Percentiles rank a stretch among this genome's conserved stretches.
phyloP scores from a whole-genome alignment of 345 rosid genomes.

The Gossypium australe region DNA sequence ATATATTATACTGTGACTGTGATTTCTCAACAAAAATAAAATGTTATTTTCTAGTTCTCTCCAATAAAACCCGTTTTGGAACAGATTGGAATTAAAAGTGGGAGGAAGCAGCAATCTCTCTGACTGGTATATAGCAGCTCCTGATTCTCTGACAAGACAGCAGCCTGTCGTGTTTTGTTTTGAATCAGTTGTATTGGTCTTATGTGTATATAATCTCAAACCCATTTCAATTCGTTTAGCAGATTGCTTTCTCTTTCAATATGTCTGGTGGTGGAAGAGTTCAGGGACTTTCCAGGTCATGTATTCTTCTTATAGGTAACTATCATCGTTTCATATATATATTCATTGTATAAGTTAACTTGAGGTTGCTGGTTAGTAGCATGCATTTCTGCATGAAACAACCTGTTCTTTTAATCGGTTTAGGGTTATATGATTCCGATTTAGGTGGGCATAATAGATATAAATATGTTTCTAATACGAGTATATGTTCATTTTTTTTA shows the following conservation, averaged over 20 bases:
- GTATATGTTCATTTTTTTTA: too few relatives aligned
- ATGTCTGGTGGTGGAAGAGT: constrained; percentile 36
- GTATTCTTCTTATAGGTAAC: constrained; percentile 74
- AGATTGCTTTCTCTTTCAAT: constrained; percentile 5
- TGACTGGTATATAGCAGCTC: background rate
- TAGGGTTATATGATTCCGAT: too few relatives aligned
- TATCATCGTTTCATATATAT: background rate
- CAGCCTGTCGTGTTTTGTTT: background rate
- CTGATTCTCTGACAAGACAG: background rate
- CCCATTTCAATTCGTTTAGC: background rate
- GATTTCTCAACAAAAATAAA: background rate
- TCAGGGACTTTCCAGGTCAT: constrained; percentile 54
- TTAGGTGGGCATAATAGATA: too few relatives aligned
- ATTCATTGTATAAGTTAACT: background rate
- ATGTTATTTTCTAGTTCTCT: background rate
- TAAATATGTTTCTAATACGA: too few relatives aligned
- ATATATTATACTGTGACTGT: background rate
- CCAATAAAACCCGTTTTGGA: background rate
- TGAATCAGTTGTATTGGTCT: background rate
- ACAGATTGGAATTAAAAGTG: background rate
- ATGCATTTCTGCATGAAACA: background rate
- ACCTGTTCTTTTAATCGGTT: background rate
- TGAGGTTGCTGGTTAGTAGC: background rate
- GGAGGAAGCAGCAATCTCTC: background rate
- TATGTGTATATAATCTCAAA: background rate